Conservation (phyloP, 1,284 basidiomycete genomes). For the Cystobasidium sp. region DNA sequence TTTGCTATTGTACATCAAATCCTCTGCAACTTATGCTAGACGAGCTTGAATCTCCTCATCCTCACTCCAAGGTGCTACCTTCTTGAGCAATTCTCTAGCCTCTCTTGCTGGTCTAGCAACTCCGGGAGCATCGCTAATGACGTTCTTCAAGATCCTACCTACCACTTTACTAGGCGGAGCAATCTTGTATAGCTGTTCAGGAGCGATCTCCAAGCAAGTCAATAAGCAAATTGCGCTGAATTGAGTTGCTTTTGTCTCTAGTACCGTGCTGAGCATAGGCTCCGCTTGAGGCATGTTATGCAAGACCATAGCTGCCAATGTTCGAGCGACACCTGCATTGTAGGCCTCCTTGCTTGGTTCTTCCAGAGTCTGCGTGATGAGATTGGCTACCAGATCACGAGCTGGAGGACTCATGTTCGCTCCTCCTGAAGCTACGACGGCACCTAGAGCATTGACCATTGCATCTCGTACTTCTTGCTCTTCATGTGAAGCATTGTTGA, state of each 20-base stretch:
- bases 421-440: constrained; percentile 73
- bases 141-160: constrained; percentile 73
- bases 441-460: constrained; percentile 74
- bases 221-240: constrained; percentile 71
- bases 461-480: constrained; percentile 78
- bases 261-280: constrained; percentile 70
- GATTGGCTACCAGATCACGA: constrained; percentile 71
- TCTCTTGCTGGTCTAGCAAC: constrained; percentile 83
- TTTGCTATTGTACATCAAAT: background rate
- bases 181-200: constrained; percentile 70
- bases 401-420: constrained; percentile 78
- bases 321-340: constrained; percentile 66
- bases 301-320: constrained; percentile 69
- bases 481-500: constrained; percentile 60
- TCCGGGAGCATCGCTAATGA: constrained; percentile 71
- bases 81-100: constrained; percentile 74
- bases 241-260: constrained; percentile 69
- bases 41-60: constrained; percentile 50
- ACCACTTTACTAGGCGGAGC: constrained; percentile 68
- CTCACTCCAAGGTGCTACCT: constrained; percentile 52
- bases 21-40: constrained; percentile 38
- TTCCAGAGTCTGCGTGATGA: constrained; percentile 79
- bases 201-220: constrained; percentile 64
- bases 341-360: constrained; percentile 67
- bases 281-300: constrained; percentile 69